Percentiles rank a stretch among this genome's conserved stretches.
phyloP scores from a whole-genome alignment of 2,329 filamentous ascomycete genomes.

The Colletotrichum viniferum region DNA sequence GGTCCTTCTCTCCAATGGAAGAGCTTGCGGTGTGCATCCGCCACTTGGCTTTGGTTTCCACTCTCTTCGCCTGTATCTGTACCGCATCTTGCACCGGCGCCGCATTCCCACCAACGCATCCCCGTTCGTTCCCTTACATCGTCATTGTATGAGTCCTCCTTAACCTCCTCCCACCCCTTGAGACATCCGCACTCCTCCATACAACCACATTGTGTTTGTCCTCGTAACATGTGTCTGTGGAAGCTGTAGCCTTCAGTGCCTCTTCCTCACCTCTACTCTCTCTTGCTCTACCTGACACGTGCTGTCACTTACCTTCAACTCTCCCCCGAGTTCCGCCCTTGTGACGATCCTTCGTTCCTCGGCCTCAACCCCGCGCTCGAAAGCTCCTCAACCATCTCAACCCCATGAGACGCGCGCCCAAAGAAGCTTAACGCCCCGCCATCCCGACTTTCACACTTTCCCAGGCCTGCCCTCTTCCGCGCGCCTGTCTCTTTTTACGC shows the following conservation, averaged over 20 bases:
- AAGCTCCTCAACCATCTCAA: constrained; percentile 12
- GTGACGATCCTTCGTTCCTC: constrained; percentile 15
- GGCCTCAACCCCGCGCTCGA: constrained; percentile 10
- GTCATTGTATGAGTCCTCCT: constrained; percentile 3
- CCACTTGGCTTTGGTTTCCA: constrained; percentile 9
- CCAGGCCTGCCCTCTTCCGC: neutral
- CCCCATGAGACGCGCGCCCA: constrained; percentile 1
- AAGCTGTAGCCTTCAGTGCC: neutral
- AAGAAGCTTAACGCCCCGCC: constrained; percentile 19
- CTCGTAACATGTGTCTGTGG: constrained; percentile 15
- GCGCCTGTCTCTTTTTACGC: constrained; percentile 8
- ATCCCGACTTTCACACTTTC: neutral
- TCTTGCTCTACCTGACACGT: neutral
- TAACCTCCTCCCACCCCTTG: neutral
- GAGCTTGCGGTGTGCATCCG: constrained; percentile 11
- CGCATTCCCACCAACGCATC: neutral
- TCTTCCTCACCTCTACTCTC: neutral
- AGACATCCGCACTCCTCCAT: neutral
- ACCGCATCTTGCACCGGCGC: neutral
- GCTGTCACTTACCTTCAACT: neutral
- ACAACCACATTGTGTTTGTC: neutral
- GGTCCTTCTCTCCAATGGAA: neutral
- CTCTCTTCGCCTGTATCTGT: neutral
- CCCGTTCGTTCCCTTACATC: constrained; percentile 16
- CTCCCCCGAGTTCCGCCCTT: neutral